These are phyloP conservation scores for Spiraea crenata DNA, from an alignment of 331 rosid genomes.

Conservation along the genomic window DNA sequence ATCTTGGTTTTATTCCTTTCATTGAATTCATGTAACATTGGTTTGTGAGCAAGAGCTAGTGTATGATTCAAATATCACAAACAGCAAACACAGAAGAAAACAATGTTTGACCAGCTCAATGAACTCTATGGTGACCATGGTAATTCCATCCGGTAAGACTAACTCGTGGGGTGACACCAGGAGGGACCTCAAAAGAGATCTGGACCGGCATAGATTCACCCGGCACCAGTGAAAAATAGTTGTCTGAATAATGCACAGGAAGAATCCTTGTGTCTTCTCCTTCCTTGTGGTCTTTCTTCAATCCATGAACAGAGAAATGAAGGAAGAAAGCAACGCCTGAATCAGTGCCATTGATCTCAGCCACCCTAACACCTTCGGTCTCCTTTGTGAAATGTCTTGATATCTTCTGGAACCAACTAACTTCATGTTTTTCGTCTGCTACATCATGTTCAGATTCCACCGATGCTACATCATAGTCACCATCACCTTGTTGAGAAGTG, in stretches of 20 bases:
- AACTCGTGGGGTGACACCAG: slow-evolving; percentile 63
- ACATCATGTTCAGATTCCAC: slow-evolving; percentile 25
- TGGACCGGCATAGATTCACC: slow-evolving; percentile 63
- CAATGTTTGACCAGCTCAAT: slow-evolving; percentile 25
- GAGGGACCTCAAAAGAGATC: slow-evolving; percentile 66
- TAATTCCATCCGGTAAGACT: slow-evolving; percentile 74
- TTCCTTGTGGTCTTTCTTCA: slow-evolving; percentile 39
- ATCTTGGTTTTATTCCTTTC: not conserved
- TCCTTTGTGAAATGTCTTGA: slow-evolving; percentile 37
- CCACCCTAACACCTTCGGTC: slow-evolving; percentile 36
- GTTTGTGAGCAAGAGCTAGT: not conserved
- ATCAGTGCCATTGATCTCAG: slow-evolving; percentile 50
- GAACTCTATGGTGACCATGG: slow-evolving; percentile 38
- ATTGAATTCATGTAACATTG: not conserved
- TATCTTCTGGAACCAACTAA: slow-evolving; percentile 48
- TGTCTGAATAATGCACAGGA: slow-evolving; percentile 86
- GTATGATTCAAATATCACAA: not conserved
- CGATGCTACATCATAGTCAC: slow-evolving; percentile 25
- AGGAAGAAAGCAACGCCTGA: slow-evolving; percentile 84
- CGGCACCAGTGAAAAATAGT: slow-evolving; percentile 81
- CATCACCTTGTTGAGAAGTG: slow-evolving; percentile 29
- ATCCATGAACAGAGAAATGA: slow-evolving; percentile 69
- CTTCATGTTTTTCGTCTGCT: slow-evolving; percentile 34
- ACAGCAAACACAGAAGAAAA: not conserved
- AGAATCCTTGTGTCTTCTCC: slow-evolving; percentile 86